Conservation (phyloP, 805 yeast genomes). For the Limtongia smithiae region DNA sequence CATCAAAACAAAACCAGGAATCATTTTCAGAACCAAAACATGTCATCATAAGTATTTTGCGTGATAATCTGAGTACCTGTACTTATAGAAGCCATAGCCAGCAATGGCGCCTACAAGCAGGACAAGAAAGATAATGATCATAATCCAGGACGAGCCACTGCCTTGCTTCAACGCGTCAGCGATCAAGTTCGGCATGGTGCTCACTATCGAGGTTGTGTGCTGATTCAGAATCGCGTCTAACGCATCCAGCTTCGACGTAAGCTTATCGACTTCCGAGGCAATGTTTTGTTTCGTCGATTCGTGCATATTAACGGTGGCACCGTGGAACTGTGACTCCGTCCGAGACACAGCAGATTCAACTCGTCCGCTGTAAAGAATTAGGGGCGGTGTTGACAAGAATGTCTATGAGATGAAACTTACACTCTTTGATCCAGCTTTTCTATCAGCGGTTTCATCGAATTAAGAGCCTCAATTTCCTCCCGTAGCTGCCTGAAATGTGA, state of each 20-base stretch:
- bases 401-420: slow-evolving; percentile 2
- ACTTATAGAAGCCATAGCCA: slow-evolving; percentile 36
- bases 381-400: too few species aligned
- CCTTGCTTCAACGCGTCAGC: slow-evolving; percentile 30
- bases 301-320: slow-evolving; percentile 27
- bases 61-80: slow-evolving; percentile 22
- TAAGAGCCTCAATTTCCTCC: slow-evolving; percentile 26
- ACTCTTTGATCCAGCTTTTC: slow-evolving; percentile 25
- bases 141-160: slow-evolving; percentile 33
- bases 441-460: slow-evolving; percentile 17
- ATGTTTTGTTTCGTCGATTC: slow-evolving; percentile 25
- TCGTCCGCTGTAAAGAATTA: slow-evolving; percentile 21
- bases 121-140: slow-evolving; percentile 28
- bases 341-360: slow-evolving; percentile 18
- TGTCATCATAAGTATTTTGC: slow-evolving; percentile 22
- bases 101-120: slow-evolving; percentile 33
- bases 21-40: neutral
- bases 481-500: neutral
- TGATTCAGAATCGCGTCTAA: slow-evolving; percentile 30
- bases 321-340: slow-evolving; percentile 28
- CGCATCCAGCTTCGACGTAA: slow-evolving; percentile 20
- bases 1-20: neutral
- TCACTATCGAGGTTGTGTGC: slow-evolving; percentile 33
- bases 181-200: slow-evolving; percentile 32
- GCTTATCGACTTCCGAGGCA: slow-evolving; percentile 21